These are phyloP conservation scores for Cytidiella melzeri DNA, from an alignment of 768 basidiomycete species.

Conservation along the genomic window DNA sequence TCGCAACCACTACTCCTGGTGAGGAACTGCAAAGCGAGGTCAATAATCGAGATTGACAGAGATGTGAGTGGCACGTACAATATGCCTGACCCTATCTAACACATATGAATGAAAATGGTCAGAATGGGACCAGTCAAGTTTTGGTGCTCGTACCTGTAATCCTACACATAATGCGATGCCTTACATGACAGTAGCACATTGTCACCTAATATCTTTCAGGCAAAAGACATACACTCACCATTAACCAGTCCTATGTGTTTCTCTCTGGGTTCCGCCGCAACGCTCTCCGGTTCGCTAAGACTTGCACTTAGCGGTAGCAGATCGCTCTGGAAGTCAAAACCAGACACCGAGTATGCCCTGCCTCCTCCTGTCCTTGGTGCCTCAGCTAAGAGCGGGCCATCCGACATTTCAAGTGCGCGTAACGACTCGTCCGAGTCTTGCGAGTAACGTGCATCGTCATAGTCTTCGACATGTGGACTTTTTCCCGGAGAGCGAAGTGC, in stretches of 20 bases:
- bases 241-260: constrained; percentile 75
- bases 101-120: background rate
- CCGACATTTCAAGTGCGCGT: constrained; percentile 71
- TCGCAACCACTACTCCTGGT: constrained; percentile 86
- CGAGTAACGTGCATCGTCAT: constrained; percentile 37
- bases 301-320: constrained; percentile 74
- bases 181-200: constrained; percentile 21
- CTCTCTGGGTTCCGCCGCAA: constrained; percentile 44
- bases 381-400: constrained; percentile 43
- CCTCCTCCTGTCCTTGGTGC: constrained; percentile 23
- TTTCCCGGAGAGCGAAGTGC: constrained; percentile 37
- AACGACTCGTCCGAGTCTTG: constrained; percentile 56
- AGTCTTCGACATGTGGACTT: constrained; percentile 22
- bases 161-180: constrained; percentile 86
- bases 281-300: constrained; percentile 60
- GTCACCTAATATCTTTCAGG: background rate
- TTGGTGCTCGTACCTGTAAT: constrained; percentile 47
- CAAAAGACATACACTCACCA: constrained; percentile 37
- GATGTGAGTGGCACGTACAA: constrained; percentile 50
- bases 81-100: constrained; percentile 85
- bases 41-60: background rate
- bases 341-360: constrained; percentile 62
- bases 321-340: constrained; percentile 76
- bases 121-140: no score
- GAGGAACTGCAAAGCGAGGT: constrained; percentile 56